phyloP scores from a whole-genome alignment of 2,329 filamentous ascomycete genomes.

The Ascochyta lentis region DNA sequence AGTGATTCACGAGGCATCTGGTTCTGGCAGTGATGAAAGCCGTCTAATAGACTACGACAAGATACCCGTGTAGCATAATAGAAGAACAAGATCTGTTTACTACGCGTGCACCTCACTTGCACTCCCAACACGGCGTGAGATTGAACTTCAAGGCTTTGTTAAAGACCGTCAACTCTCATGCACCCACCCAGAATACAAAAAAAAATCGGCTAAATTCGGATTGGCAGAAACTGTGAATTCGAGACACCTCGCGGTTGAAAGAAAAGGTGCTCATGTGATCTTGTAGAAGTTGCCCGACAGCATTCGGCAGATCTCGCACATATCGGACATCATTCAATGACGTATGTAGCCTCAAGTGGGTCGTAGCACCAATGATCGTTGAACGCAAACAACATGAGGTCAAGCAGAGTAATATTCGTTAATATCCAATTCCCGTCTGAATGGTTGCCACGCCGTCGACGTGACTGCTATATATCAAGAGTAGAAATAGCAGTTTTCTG shows the following conservation, averaged over 20 bases:
- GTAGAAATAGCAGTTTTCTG: neutral
- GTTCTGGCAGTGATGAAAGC: constrained; percentile 2
- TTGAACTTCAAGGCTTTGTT: no score
- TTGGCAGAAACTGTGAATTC: no score
- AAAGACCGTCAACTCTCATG: no score
- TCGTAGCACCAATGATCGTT: neutral
- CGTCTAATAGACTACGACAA: constrained; percentile 9
- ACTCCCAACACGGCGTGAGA: neutral
- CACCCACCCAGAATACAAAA: no score
- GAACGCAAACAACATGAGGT: neutral
- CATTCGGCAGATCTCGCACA: neutral
- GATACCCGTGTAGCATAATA: constrained; percentile 20
- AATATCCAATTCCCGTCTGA: neutral
- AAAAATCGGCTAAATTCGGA: no score
- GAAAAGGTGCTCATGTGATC: neutral
- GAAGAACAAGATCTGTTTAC: neutral
- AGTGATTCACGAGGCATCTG: constrained; percentile 1
- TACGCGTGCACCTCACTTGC: neutral
- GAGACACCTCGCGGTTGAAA: no score
- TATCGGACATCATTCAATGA: constrained; percentile 1
- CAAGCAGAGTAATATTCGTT: neutral
- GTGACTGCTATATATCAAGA: neutral
- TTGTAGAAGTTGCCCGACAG: neutral
- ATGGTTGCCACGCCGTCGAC: neutral
- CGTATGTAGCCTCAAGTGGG: neutral